Evolutionary conservation across 176 grass and related monocot species (phyloP).

Genomic region (Urochloa ruziziensis): DNA sequence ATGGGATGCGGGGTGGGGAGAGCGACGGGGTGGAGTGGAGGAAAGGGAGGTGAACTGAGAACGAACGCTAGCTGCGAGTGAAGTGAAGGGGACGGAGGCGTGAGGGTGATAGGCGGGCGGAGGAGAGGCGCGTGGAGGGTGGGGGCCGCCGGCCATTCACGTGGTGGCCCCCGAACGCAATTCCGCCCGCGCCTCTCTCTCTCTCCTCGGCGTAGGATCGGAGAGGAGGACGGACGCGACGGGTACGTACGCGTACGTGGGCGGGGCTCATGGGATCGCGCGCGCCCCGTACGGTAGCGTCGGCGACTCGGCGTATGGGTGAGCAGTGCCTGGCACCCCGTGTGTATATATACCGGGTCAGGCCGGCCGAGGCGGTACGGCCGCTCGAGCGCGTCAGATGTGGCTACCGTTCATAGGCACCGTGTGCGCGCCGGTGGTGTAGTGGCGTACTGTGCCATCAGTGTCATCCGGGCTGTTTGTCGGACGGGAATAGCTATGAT

Average conservation of each 20-base stretch:
- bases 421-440: not conserved
- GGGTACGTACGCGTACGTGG: not conserved
- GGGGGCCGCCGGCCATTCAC: conserved; percentile 58
- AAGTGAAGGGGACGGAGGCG: conserved; percentile 38
- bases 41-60: conserved; percentile 41
- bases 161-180: conserved; percentile 64
- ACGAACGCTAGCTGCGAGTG: conserved; percentile 1
- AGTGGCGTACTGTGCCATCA: not conserved
- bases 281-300: too few relatives aligned
- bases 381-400: conserved; percentile 1
- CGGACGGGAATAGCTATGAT: not conserved
- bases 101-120: conserved; percentile 40
- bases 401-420: not conserved
- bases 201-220: not conserved
- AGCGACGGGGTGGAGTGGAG: conserved; percentile 39
- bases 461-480: not conserved
- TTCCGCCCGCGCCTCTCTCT: not conserved
- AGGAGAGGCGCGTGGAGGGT: conserved; percentile 23
- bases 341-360: too few relatives aligned
- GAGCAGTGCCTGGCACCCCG: too few relatives aligned
- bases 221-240: too few relatives aligned
- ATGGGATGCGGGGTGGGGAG: conserved; percentile 19
- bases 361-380: not conserved
- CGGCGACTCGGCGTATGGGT: too few relatives aligned
- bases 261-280: not conserved